A percentile compares a stretch with the other conserved stretches of the same genome.
These are phyloP conservation scores for Kuraishia molischiana DNA, from an alignment of 805 yeast genomes.

Conservation along the genomic window DNA sequence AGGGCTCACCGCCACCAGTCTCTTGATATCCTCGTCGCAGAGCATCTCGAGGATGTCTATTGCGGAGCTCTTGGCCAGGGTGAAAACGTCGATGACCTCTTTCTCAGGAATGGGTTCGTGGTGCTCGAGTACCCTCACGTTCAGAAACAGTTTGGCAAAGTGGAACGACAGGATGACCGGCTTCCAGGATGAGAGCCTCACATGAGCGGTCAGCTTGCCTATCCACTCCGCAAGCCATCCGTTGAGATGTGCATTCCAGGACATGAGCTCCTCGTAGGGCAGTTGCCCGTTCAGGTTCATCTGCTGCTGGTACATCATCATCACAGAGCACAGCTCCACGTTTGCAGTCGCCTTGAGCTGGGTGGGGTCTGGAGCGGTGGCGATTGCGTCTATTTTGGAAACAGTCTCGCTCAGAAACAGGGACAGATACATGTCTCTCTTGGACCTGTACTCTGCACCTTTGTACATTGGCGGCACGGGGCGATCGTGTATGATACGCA, in stretches of 20 bases:
- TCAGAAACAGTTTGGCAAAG: slow-evolving; percentile 2
- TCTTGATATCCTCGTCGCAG: neutral
- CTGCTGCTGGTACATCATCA: slow-evolving; percentile 2
- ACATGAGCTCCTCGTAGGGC: neutral
- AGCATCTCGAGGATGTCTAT: slow-evolving; percentile 2
- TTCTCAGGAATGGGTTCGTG: neutral
- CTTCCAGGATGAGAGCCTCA: slow-evolving; percentile 1
- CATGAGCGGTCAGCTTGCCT: slow-evolving; percentile 1
- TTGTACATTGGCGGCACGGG: neutral
- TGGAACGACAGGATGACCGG: slow-evolving; percentile 1
- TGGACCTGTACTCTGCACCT: neutral
- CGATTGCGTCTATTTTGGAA: neutral
- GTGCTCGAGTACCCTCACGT: neutral
- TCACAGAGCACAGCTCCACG: slow-evolving; percentile 1
- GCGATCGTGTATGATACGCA: slow-evolving; percentile 1
- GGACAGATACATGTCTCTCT: neutral
- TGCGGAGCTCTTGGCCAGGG: slow-evolving; percentile 1
- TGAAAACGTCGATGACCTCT: neutral
- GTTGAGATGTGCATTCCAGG: slow-evolving; percentile 1
- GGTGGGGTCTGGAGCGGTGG: neutral
- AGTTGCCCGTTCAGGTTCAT: neutral
- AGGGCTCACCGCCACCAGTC: slow-evolving; percentile 1
- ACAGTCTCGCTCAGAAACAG: neutral
- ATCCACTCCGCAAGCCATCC: slow-evolving; percentile 2
- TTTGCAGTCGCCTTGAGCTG: slow-evolving; percentile 2